Evolutionary conservation across 164 flowering plant species (phyloP).

Genomic region (Nymphaea colorata): DNA sequence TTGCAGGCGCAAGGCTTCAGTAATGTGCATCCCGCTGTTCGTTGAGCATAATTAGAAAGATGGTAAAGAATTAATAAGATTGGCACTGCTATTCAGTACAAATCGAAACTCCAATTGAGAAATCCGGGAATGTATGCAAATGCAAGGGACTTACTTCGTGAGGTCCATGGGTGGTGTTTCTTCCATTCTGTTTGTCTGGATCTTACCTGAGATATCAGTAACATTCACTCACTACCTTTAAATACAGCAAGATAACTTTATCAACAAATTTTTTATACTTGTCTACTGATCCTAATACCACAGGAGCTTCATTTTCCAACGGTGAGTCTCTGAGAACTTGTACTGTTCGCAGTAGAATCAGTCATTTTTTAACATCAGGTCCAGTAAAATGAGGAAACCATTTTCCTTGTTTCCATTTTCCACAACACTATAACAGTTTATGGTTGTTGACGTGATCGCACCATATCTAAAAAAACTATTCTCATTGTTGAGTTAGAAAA

Average conservation of each 20-base stretch:
- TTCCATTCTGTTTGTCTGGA: background rate
- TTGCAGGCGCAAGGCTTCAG: slow-evolving; percentile 5
- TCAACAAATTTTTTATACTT: background rate
- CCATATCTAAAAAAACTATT: too few species aligned
- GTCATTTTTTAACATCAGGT: too few species aligned
- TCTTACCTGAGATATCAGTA: background rate
- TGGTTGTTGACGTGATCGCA: too few species aligned
- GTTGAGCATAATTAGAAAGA: background rate
- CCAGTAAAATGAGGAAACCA: too few species aligned
- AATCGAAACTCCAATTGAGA: background rate
- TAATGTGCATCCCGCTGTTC: slow-evolving; percentile 4
- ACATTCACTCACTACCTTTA: background rate
- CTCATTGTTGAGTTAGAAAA: too few species aligned
- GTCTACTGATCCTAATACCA: background rate
- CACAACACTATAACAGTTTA: too few species aligned
- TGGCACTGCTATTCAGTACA: background rate
- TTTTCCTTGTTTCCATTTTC: too few species aligned
- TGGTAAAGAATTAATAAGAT: background rate
- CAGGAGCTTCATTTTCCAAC: background rate
- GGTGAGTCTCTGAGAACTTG: too few species aligned
- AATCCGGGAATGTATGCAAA: background rate
- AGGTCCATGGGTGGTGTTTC: background rate
- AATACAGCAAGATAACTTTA: background rate
- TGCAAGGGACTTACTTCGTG: background rate
- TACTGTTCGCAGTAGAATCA: too few species aligned